phyloP scores from a whole-genome alignment of 768 basidiomycete genomes.

The Rhizopogon vesiculosus region DNA sequence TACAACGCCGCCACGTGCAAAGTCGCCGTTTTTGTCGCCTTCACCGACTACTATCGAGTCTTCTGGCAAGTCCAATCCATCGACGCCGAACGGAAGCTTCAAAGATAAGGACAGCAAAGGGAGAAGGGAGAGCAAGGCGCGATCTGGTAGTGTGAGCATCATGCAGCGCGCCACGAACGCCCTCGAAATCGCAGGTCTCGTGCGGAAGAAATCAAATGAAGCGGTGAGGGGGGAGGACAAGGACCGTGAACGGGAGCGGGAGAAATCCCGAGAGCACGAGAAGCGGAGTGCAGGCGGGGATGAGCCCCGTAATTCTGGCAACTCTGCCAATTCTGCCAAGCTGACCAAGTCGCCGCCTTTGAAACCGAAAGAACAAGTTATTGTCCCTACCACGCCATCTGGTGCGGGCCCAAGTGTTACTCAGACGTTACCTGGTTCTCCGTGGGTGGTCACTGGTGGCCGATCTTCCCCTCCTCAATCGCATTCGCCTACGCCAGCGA shows the following conservation, averaged over 20 bases:
- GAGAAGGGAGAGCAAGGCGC: conserved; percentile 51
- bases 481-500: conserved; percentile 41
- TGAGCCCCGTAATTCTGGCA: conserved; percentile 63
- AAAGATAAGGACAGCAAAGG: conserved; percentile 51
- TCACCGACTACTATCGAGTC: conserved; percentile 49
- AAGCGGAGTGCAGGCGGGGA: conserved; percentile 40
- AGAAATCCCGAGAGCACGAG: conserved; percentile 40
- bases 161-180: conserved; percentile 95
- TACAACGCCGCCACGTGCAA: conserved; percentile 46
- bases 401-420: conserved; percentile 20
- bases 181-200: conserved; percentile 78
- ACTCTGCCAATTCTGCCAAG: conserved; percentile 53
- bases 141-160: conserved; percentile 91
- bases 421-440: conserved; percentile 48
- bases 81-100: conserved; percentile 61
- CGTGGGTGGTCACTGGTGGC: conserved; percentile 64
- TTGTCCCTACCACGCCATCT: conserved; percentile 48
- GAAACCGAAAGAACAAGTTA: conserved; percentile 42
- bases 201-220: conserved; percentile 78
- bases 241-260: conserved; percentile 31
- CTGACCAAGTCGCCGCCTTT: conserved; percentile 68
- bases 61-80: conserved; percentile 55
- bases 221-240: conserved; percentile 61
- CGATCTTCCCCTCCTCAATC: conserved; percentile 32
- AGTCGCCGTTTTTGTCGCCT: conserved; percentile 54